Evolutionary conservation across 1,284 basidiomycete genomes (phyloP), one percentile per base, ranked within the genome.

Genomic region (Takashimella koratensis): DNA sequence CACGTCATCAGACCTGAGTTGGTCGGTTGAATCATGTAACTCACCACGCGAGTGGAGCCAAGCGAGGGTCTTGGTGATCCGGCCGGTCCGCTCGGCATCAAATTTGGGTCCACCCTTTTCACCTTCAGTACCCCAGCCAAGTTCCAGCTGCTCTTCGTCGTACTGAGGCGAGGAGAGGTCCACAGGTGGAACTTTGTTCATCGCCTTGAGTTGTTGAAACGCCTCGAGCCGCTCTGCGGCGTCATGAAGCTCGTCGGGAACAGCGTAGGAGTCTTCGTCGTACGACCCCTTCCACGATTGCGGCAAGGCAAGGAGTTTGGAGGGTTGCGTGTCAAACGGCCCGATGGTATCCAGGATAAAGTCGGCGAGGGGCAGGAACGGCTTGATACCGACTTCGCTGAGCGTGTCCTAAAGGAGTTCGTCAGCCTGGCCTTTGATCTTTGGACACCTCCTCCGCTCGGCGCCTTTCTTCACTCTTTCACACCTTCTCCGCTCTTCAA

Each of bases 11-110:
- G 30, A 10, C 16, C 27, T 43, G 5, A 26, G 39, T 16, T 36
- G 30, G 8, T 36, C 16, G 30, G 16, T 36, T 36, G 19, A 36
- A 25, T 21, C 36, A 25, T 39, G n/a, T 36, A 50, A 63, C 78
- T 60, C 66, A 84, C 90, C 88, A 76, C 84, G 81, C 22, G 90
- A 88, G 71, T 98, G 93, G 44, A 96, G 79, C 76, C 84, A 97
- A 4, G 89, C 85, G 36, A 98, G 75, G 0, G 90, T 86, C 45
- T 87, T 85, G 5, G 93, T 96, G 55, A 80, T 56, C 54, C 63
- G 66, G 48, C 60, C 49, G 20, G 57, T 56, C 45, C 68, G 58
- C 47, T 67, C 62, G 44, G 80, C 75, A n/a, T 84, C 86, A 49
- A 86, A 75, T 54, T 83, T 80, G 64, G 86, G 81, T 16, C 88